Conservation (phyloP, 306 rosid genomes). For the Pyrus bretschneideri region DNA sequence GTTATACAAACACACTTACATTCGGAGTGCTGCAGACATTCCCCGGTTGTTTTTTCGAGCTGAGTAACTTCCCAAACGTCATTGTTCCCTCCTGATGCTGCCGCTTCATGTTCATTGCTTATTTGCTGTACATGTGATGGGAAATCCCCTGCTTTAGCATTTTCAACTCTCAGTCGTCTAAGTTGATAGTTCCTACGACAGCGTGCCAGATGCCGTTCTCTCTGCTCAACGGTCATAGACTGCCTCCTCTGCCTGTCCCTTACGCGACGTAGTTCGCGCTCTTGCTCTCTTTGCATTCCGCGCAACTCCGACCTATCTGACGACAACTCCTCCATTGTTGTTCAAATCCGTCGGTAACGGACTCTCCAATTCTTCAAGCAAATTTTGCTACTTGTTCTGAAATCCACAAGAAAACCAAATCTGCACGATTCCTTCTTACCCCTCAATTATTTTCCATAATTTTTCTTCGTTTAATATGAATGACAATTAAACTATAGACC, state of each 20-base stretch:
- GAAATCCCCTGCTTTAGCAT: slow-evolving; percentile 12
- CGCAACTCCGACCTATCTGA: slow-evolving; percentile 31
- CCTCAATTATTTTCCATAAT: not conserved
- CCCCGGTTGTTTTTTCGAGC: not conserved
- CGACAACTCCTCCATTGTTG: slow-evolving; percentile 34
- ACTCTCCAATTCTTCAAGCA: not conserved
- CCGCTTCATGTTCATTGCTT: slow-evolving; percentile 7
- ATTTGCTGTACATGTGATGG: slow-evolving; percentile 15
- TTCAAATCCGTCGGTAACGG: not conserved
- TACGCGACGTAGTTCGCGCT: slow-evolving; percentile 65
- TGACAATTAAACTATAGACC: not conserved
- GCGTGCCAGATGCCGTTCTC: slow-evolving; percentile 74
- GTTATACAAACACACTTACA: not conserved
- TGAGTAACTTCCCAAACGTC: not conserved
- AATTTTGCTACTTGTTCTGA: not conserved
- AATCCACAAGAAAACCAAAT: not conserved
- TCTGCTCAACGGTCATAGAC: slow-evolving; percentile 76
- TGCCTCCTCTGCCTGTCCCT: slow-evolving; percentile 75
- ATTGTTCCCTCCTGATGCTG: slow-evolving; percentile 16
- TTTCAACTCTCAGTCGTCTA: slow-evolving; percentile 58
- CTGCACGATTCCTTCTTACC: not conserved
- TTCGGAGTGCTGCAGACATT: not conserved
- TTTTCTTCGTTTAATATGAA: not conserved
- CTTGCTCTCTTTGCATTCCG: slow-evolving; percentile 57
- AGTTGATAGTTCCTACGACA: slow-evolving; percentile 79